These are phyloP conservation scores for Saccharum hybrid DNA, from an alignment of 202 grass and related monocot genomes.

Conservation along the genomic window DNA sequence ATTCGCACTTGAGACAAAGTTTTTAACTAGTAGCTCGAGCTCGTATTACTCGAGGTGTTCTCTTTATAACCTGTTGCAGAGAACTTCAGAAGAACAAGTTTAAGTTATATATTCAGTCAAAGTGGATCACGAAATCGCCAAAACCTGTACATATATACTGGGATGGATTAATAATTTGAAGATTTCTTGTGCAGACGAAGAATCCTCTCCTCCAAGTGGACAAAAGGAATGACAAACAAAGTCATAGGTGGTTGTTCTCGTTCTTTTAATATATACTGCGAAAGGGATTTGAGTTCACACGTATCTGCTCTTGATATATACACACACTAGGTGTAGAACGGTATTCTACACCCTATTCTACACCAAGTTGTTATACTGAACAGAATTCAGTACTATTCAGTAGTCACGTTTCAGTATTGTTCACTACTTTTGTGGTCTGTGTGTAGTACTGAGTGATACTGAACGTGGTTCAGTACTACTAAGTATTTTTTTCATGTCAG, in stretches of 20 bases:
- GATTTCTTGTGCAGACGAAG: background rate
- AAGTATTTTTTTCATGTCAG: too few relatives aligned
- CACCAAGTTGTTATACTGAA: too few relatives aligned
- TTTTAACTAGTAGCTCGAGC: background rate
- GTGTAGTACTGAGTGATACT: too few relatives aligned
- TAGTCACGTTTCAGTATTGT: too few relatives aligned
- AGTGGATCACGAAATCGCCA: background rate
- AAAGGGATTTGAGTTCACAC: slow-evolving; percentile 46
- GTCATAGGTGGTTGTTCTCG: slow-evolving; percentile 14
- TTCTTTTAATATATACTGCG: slow-evolving; percentile 4
- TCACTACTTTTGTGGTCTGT: too few relatives aligned
- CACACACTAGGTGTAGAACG: too few relatives aligned
- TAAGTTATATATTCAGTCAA: slow-evolving; percentile 1
- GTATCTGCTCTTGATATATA: slow-evolving; percentile 1
- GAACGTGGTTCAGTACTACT: too few relatives aligned
- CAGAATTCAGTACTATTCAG: too few relatives aligned
- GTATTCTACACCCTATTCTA: too few relatives aligned
- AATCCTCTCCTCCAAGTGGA: slow-evolving; percentile 43
- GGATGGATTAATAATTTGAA: background rate
- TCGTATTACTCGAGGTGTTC: background rate
- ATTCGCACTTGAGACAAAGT: background rate
- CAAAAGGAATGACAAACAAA: slow-evolving; percentile 39
- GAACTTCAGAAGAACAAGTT: background rate
- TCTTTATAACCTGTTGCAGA: background rate
- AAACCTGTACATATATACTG: background rate